Conservation (phyloP, 23 red algal species). For the Gracilaria vermiculophylla region DNA sequence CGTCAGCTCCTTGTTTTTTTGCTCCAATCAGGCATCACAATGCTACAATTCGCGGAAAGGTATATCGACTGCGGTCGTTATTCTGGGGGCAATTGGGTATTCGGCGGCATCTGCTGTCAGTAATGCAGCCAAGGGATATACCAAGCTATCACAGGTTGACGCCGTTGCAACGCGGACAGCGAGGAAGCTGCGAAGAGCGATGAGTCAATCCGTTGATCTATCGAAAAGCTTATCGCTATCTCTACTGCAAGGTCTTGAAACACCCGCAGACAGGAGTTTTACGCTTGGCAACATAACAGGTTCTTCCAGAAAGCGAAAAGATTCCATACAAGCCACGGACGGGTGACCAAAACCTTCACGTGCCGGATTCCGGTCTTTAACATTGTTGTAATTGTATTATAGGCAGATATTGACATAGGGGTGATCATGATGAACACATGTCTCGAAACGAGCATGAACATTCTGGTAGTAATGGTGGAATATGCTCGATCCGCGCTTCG, state of each 20-base stretch:
- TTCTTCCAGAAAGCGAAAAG: slow-evolving; percentile 32
- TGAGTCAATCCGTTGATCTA: slow-evolving; percentile 42
- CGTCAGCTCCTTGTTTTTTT: slow-evolving; percentile 77
- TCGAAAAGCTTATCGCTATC: slow-evolving; percentile 36
- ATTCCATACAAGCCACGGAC: neutral
- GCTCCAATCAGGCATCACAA: slow-evolving; percentile 73
- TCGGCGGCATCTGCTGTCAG: slow-evolving; percentile 45
- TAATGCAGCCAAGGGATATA: slow-evolving; percentile 10
- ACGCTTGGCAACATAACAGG: neutral
- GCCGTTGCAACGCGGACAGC: slow-evolving; percentile 4
- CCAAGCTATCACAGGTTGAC: neutral
- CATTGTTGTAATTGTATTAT: slow-evolving; percentile 10
- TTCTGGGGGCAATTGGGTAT: slow-evolving; percentile 70
- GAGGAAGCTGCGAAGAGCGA: slow-evolving; percentile 19
- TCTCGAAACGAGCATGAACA: neutral
- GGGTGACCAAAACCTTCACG: neutral
- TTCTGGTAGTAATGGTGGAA: neutral
- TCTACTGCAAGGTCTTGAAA: neutral
- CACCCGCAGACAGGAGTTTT: neutral
- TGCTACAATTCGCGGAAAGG: slow-evolving; percentile 84
- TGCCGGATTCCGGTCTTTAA: neutral
- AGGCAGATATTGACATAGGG: neutral
- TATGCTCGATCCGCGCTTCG: neutral
- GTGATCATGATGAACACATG: neutral
- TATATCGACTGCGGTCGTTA: slow-evolving; percentile 57